A percentile compares a stretch with the other conserved stretches of the same genome.
Conservation (phyloP, 1,284 basidiomycete genomes). For the Waitea zeae region DNA sequence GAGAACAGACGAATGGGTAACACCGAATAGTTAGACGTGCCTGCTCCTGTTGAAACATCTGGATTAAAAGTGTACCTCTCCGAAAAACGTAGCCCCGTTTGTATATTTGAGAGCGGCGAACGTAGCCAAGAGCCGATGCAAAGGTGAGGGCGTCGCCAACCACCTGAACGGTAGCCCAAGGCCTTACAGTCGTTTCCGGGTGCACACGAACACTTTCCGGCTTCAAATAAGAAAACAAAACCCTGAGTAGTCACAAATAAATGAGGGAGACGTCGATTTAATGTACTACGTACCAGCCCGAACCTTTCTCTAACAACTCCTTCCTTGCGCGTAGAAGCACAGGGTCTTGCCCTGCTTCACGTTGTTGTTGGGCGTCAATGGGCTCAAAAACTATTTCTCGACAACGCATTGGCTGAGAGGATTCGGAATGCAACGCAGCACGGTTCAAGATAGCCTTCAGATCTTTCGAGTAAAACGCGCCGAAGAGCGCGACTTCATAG, state of each 20-base stretch:
- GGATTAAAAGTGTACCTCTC: slow-evolving; percentile 46
- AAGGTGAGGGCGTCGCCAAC: slow-evolving; percentile 61
- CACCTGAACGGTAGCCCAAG: slow-evolving; percentile 63
- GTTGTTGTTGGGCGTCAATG: slow-evolving; percentile 38
- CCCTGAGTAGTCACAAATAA: slow-evolving; percentile 23
- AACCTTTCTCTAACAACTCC: slow-evolving; percentile 38
- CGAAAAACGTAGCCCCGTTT: slow-evolving; percentile 63
- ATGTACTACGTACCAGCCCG: slow-evolving; percentile 34
- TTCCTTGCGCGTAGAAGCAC: slow-evolving; percentile 54
- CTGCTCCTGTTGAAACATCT: slow-evolving; percentile 73
- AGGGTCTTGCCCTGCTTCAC: slow-evolving; percentile 44
- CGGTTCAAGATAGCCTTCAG: slow-evolving; percentile 51
- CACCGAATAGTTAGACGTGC: slow-evolving; percentile 20
- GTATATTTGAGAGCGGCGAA: slow-evolving; percentile 38
- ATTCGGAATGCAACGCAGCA: slow-evolving; percentile 60
- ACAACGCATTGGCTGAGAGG: slow-evolving; percentile 47
- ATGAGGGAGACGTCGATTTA: not conserved
- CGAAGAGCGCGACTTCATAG: slow-evolving; percentile 66
- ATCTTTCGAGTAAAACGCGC: slow-evolving; percentile 39
- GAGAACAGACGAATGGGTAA: not conserved
- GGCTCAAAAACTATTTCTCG: slow-evolving; percentile 65
- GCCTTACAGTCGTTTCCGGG: slow-evolving; percentile 66
- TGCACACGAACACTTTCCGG: slow-evolving; percentile 62
- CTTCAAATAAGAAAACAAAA: slow-evolving; percentile 59
- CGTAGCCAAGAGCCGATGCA: slow-evolving; percentile 57